Evolutionary conservation across 257 asterid genomes (phyloP).

Genomic region (Schizonepeta tenuifolia): DNA sequence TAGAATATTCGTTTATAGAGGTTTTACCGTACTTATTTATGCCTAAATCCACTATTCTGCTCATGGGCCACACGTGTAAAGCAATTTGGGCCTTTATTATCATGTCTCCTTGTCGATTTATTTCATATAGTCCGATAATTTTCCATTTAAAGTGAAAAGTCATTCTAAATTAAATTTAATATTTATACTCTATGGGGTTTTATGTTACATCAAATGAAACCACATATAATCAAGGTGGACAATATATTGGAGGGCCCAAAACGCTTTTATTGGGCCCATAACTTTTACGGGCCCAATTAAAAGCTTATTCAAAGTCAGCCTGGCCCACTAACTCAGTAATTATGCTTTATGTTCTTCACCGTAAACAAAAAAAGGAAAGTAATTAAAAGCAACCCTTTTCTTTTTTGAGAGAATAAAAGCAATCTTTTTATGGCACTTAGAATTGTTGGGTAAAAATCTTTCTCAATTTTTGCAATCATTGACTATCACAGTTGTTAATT

Average conservation of each 20-base stretch:
- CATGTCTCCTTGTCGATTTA: neutral
- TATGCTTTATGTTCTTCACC: constrained; percentile 32
- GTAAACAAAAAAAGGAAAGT: constrained; percentile 27
- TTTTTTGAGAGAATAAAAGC: constrained; percentile 45
- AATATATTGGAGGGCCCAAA: constrained; percentile 25
- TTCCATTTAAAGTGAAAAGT: neutral
- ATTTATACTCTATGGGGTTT: neutral
- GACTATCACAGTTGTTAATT: constrained; percentile 61
- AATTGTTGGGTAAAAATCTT: constrained; percentile 48
- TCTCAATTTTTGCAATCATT: constrained; percentile 51
- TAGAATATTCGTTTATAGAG: too few relatives aligned
- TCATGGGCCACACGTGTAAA: neutral
- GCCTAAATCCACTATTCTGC: neutral
- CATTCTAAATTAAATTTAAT: neutral
- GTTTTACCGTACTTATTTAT: too few relatives aligned
- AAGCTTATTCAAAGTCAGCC: constrained; percentile 34
- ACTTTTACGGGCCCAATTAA: constrained; percentile 26
- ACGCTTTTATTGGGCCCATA: neutral
- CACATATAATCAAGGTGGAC: neutral
- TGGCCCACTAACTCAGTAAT: constrained; percentile 41
- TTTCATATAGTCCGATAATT: neutral
- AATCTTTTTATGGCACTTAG: constrained; percentile 59
- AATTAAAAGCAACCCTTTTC: constrained; percentile 58
- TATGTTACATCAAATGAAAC: neutral
- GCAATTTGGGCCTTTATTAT: neutral